Evolutionary conservation across 768 basidiomycete genomes (phyloP).

Genomic region (Stropharia rugosoannulata): DNA sequence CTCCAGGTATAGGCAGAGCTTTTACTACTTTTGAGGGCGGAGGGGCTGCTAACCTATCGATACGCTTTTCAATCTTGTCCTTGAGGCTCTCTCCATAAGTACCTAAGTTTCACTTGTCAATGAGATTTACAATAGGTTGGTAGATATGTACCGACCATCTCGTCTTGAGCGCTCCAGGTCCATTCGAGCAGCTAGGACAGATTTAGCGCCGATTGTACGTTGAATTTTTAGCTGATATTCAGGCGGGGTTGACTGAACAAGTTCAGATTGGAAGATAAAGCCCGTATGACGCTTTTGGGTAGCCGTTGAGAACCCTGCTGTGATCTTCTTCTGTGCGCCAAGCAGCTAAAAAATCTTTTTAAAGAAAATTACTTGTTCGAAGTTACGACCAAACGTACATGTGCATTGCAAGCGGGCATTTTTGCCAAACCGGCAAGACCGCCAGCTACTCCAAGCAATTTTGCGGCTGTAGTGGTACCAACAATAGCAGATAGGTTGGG

Average conservation of each 20-base stretch:
- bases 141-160: slow-evolving; percentile 55
- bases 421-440: slow-evolving; percentile 88
- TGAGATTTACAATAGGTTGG: neutral
- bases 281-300: slow-evolving; percentile 92
- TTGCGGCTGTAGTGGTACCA: slow-evolving; percentile 98
- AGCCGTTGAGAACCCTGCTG: slow-evolving; percentile 86
- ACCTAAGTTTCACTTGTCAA: slow-evolving; percentile 36
- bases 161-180: slow-evolving; percentile 84
- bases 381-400: slow-evolving; percentile 51
- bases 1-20: slow-evolving; percentile 91
- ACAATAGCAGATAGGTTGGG: slow-evolving; percentile 98
- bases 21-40: slow-evolving; percentile 93
- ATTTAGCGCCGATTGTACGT: slow-evolving; percentile 91
- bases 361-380: neutral
- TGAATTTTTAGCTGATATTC: slow-evolving; percentile 93
- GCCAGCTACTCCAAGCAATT: slow-evolving; percentile 95
- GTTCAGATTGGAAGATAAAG: slow-evolving; percentile 92
- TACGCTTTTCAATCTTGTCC: slow-evolving; percentile 90
- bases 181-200: slow-evolving; percentile 87
- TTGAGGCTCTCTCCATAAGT: slow-evolving; percentile 79
- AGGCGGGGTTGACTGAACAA: slow-evolving; percentile 80
- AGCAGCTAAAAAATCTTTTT: slow-evolving; percentile 60
- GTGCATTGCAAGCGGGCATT: slow-evolving; percentile 94
- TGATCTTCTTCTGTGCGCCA: slow-evolving; percentile 91
- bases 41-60: slow-evolving; percentile 90